A percentile compares a stretch with the other conserved stretches of the same genome.
phyloP scores from a whole-genome alignment of 345 rosid species.

The Syzygium aromaticum region DNA sequence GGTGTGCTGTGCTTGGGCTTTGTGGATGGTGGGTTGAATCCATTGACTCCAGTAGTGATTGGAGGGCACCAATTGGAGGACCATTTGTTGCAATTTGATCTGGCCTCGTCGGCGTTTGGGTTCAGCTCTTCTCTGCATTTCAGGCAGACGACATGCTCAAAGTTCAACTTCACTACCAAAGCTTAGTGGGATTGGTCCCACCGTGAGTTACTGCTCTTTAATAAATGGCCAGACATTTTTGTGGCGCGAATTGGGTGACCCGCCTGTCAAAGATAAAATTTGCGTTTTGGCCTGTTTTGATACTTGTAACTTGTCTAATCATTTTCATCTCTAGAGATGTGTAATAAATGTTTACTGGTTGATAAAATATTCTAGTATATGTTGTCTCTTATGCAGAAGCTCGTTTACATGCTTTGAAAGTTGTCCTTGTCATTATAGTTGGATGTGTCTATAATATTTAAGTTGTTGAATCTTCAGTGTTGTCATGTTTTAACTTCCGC shows the following conservation, averaged over 20 bases:
- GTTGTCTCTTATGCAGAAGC: neutral
- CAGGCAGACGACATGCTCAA: conserved; percentile 37
- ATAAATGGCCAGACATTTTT: neutral
- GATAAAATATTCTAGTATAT: neutral
- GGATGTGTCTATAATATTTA: neutral
- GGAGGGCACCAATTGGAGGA: conserved; percentile 29
- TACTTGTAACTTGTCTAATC: neutral
- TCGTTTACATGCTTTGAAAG: neutral
- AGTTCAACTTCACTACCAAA: conserved; percentile 49
- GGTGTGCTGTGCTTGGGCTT: conserved; percentile 19
- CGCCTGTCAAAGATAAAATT: neutral
- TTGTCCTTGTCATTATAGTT: neutral
- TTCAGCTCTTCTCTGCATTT: conserved; percentile 18
- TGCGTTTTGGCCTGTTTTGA: neutral
- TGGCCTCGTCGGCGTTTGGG: conserved; percentile 22
- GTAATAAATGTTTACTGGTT: neutral
- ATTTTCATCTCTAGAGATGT: neutral
- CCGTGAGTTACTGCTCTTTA: neutral
- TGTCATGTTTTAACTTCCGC: neutral
- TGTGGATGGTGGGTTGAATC: conserved; percentile 20
- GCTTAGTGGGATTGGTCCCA: neutral
- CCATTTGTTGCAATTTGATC: conserved; percentile 23
- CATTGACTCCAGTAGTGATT: conserved; percentile 16
- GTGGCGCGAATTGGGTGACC: neutral
- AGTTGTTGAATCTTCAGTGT: neutral